A percentile compares a stretch with the other conserved stretches of the same genome.
These are phyloP conservation scores for Lactifluus volemus DNA, from an alignment of 768 basidiomycete species.

Conservation along the genomic window DNA sequence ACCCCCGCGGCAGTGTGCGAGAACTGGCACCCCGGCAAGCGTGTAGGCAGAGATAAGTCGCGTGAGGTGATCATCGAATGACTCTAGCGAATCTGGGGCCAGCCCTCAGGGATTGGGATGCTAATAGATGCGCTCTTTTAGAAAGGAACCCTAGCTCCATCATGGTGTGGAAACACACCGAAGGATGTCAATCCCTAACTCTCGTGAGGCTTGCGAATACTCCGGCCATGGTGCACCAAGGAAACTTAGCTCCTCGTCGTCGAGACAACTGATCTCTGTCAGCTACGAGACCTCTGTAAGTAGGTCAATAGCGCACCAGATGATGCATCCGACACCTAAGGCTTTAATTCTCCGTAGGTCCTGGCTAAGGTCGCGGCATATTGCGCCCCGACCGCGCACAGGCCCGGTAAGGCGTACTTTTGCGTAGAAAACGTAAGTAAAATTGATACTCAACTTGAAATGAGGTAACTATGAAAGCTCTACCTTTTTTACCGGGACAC, in stretches of 20 bases:
- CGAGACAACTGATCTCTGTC: conserved; percentile 53
- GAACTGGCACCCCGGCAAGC: conserved; percentile 55
- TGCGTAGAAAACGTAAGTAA: not conserved
- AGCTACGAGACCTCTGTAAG: not conserved
- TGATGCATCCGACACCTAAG: conserved; percentile 68
- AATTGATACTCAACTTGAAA: not conserved
- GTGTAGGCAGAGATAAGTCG: conserved; percentile 65
- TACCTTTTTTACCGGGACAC: conserved; percentile 93
- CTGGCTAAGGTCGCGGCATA: conserved; percentile 71
- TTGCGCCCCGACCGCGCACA: conserved; percentile 67
- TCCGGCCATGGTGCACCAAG: conserved; percentile 83
- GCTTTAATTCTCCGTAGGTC: conserved; percentile 71
- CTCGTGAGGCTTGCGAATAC: conserved; percentile 54
- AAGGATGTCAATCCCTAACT: conserved; percentile 68
- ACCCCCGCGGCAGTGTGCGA: conserved; percentile 91
- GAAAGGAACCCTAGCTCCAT: not conserved
- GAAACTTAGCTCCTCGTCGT: conserved; percentile 74
- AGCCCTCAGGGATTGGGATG: conserved; percentile 89
- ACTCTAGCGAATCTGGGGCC: conserved; percentile 49
- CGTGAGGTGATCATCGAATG: conserved; percentile 57
- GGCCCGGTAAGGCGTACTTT: conserved; percentile 67
- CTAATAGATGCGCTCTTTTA: conserved; percentile 31
- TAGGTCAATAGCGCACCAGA: conserved; percentile 49
- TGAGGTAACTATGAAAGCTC: not conserved
- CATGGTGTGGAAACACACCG: conserved; percentile 36